Evolutionary conservation across 192 early-diverging fungal species (phyloP).

Genomic region (Umbelopsis vinacea): DNA sequence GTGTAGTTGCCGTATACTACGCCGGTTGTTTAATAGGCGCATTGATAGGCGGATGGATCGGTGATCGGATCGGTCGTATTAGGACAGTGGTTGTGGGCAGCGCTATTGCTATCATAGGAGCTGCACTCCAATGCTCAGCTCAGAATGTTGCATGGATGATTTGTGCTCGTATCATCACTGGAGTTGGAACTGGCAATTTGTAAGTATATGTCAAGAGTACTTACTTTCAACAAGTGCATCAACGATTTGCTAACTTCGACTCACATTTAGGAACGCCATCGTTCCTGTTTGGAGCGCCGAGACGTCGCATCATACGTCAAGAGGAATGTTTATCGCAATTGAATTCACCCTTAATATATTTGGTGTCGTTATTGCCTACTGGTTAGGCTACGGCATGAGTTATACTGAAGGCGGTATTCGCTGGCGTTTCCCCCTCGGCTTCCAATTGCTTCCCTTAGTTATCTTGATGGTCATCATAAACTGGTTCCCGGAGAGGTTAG

Average conservation of each 20-base stretch:
- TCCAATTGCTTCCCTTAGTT: slow-evolving; percentile 33
- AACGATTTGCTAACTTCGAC: neutral
- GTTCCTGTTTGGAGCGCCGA: slow-evolving; percentile 42
- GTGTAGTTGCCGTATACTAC: slow-evolving; percentile 37
- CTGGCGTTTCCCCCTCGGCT: slow-evolving; percentile 37
- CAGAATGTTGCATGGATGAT: slow-evolving; percentile 40
- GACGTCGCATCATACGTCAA: slow-evolving; percentile 33
- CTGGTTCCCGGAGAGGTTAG: slow-evolving; percentile 31
- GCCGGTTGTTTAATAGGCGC: slow-evolving; percentile 36
- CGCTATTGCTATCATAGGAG: slow-evolving; percentile 29
- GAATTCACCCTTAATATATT: slow-evolving; percentile 41
- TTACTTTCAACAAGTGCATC: neutral
- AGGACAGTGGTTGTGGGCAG: slow-evolving; percentile 29
- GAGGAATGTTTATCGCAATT: slow-evolving; percentile 34
- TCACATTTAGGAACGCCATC: slow-evolving; percentile 32
- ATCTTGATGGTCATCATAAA: slow-evolving; percentile 29
- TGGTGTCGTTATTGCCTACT: slow-evolving; percentile 40
- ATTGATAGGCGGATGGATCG: slow-evolving; percentile 39
- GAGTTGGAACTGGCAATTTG: slow-evolving; percentile 37
- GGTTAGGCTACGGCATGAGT: slow-evolving; percentile 34
- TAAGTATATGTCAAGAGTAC: neutral
- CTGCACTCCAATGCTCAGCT: slow-evolving; percentile 34
- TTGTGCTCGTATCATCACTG: slow-evolving; percentile 33
- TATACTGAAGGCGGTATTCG: slow-evolving; percentile 32
- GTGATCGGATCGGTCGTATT: slow-evolving; percentile 39